Base-by-base conservation (phyloP, 2,329 filamentous ascomycete genomes). In the Aspergillus sp. region DNA sequence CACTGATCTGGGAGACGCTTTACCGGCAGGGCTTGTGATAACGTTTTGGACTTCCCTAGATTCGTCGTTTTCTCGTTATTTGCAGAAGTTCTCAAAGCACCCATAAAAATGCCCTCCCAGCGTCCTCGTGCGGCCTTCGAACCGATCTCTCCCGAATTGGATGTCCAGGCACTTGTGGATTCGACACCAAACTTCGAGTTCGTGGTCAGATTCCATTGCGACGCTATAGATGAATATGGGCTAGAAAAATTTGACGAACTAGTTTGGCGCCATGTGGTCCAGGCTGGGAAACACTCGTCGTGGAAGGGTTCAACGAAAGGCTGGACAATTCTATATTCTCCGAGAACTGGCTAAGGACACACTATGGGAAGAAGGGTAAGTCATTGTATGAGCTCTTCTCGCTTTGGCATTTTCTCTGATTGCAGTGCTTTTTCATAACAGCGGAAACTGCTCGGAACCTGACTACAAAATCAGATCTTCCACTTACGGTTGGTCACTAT, bases 91-190 rank as follows among this genome's bases (percentile, higher is more conserved):
- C 10, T 32, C 6, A 42, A 42, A 30, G 19, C 19, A n/a, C 8
- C 27, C 41, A 9, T 26, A n/a, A 48, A 12, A 29, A 95, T 95
- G 89, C 85, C 87, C 46, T 77, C 85, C 9, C 74, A 84, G 48
- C 82, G 90, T 58, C 88, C 88, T 1, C 84, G 88, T 61, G 88
- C 89, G 10, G 88, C 89, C 44, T 97, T 97, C 66, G 88, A 94
- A 65, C 90, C 91, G 1, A 86, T 97, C 41, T 80, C 89, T 0
- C 90, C 90, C 0, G 81, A 91, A 60, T 80, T 97, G 48, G 85
- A 97, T 62, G 74, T 97, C 10, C 72, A 80, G 35, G 70, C 72
- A 1, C 74, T 97, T 1, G 87, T 97, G 10, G 83, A 93, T 48
- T 77, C 78, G 6, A 86, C 85, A 0, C 76, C 83, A 2, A 95